These are phyloP conservation scores for Castanea crenata DNA, from an alignment of 306 rosid species.

Conservation along the genomic window DNA sequence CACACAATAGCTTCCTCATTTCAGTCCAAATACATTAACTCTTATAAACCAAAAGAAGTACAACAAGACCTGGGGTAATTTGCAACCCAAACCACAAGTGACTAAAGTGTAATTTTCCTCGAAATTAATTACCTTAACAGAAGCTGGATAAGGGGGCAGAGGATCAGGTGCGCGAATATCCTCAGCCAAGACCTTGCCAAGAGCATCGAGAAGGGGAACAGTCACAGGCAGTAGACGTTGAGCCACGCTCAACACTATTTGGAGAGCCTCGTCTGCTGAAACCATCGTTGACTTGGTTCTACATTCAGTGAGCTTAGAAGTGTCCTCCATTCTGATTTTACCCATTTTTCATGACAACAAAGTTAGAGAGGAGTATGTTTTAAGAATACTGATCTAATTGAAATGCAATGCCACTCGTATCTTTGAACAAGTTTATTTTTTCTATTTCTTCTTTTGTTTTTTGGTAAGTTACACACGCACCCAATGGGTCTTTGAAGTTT, in stretches of 20 bases:
- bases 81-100: no score
- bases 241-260: constrained; percentile 44
- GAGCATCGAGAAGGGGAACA: constrained; percentile 61
- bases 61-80: no score
- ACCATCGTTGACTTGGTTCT: constrained; percentile 35
- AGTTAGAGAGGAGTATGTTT: not conserved
- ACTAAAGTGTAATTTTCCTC: no score
- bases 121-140: constrained; percentile 49
- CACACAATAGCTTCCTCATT: no score
- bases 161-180: constrained; percentile 67
- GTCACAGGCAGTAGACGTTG: constrained; percentile 54
- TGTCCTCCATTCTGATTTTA: not conserved
- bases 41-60: not conserved
- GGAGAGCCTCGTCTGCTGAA: constrained; percentile 48
- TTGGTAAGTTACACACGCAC: no score
- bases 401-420: no score
- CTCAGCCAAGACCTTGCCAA: constrained; percentile 74
- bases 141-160: constrained; percentile 80
- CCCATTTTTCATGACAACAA: not conserved
- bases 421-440: not conserved
- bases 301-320: not conserved
- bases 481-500: no score
- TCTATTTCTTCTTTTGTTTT: no score
- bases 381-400: no score
- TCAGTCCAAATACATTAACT: not conserved